Evolutionary conservation across 495 filamentous ascomycete species (phyloP).

Genomic region (Xylaria castorea): DNA sequence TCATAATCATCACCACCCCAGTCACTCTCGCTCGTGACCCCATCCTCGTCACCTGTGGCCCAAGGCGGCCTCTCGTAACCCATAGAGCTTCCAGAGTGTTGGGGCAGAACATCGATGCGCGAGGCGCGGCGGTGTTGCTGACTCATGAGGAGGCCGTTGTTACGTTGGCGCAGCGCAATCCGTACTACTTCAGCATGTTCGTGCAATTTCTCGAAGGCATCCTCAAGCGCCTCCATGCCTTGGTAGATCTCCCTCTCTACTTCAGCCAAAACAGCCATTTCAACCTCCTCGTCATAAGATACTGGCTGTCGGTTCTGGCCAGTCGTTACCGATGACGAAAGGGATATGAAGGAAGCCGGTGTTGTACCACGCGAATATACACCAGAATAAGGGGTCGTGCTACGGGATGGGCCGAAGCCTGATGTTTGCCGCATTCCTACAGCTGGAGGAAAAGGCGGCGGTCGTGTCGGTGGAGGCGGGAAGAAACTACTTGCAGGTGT

Average conservation of each 20-base stretch:
- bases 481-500: conserved; percentile 58
- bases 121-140: conserved; percentile 71
- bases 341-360: conserved; percentile 54
- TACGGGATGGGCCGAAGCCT: conserved; percentile 45
- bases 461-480: conserved; percentile 43
- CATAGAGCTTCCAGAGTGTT: conserved; percentile 43
- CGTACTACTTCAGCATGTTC: conserved; percentile 82
- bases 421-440: conserved; percentile 34
- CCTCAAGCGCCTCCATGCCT: conserved; percentile 92
- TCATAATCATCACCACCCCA: conserved; percentile 75
- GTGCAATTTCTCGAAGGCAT: conserved; percentile 93
- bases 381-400: conserved; percentile 43
- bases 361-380: conserved; percentile 43
- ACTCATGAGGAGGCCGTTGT: conserved; percentile 78
- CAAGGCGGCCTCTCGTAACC: conserved; percentile 51
- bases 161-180: conserved; percentile 75
- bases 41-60: conserved; percentile 52
- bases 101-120: conserved; percentile 54
- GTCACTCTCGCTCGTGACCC: conserved; percentile 62
- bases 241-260: conserved; percentile 92
- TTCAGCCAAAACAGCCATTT: conserved; percentile 87
- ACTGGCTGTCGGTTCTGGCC: conserved; percentile 59
- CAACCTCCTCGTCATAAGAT: conserved; percentile 90
- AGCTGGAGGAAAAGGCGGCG: conserved; percentile 41
- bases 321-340: conserved; percentile 46